Percentiles rank a stretch among this genome's conserved stretches.
phyloP scores from a whole-genome alignment of 768 basidiomycete genomes.

The Tubosaeta sp. region DNA sequence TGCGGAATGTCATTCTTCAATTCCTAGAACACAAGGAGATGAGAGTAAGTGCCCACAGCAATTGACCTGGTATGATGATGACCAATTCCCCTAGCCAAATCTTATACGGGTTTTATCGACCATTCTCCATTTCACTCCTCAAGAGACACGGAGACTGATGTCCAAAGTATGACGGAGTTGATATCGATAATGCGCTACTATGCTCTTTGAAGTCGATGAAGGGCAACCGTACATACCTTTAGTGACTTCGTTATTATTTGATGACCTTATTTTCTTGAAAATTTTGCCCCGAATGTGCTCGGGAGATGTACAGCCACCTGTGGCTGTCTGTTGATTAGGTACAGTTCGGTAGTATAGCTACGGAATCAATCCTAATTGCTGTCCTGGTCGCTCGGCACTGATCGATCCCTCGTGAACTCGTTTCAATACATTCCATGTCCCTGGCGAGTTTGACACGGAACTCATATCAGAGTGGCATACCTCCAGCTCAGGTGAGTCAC shows the following conservation, averaged over 20 bases:
- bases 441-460: slow-evolving; percentile 67
- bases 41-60: slow-evolving; percentile 60
- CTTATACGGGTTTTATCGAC: slow-evolving; percentile 89
- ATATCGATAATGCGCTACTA: slow-evolving; percentile 1
- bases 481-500: slow-evolving; percentile 57
- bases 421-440: too few species aligned
- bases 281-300: too few species aligned
- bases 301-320: too few species aligned
- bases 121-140: slow-evolving; percentile 91
- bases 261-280: too few species aligned
- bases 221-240: neutral
- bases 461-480: slow-evolving; percentile 66
- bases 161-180: slow-evolving; percentile 62
- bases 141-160: slow-evolving; percentile 84
- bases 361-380: too few species aligned
- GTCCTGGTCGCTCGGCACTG: too few species aligned
- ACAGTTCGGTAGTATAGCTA: too few species aligned
- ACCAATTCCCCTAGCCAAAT: slow-evolving; percentile 55
- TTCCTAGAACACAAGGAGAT: slow-evolving; percentile 99
- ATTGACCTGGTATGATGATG: neutral
- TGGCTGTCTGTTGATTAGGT: too few species aligned
- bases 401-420: too few species aligned
- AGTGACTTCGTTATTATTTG: too few species aligned
- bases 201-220: neutral
- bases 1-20: slow-evolving; percentile 93